Conservation (phyloP, 2,329 filamentous ascomycete species). For the Colletotrichum theobromicola region DNA sequence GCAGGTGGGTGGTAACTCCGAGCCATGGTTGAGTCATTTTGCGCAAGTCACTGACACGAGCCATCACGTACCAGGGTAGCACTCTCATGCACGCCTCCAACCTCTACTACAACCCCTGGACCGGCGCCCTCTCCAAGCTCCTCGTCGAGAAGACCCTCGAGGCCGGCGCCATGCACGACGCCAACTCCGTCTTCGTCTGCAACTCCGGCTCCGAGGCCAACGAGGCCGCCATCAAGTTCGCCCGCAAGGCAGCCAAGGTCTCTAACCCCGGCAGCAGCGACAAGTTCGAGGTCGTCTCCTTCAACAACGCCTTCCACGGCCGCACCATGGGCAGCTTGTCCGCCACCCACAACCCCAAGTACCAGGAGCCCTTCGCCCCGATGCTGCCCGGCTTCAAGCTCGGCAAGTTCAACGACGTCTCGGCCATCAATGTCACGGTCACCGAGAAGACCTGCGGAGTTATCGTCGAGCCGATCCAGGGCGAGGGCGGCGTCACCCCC, state of each 20-base stretch:
- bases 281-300: constrained; percentile 89
- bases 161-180: constrained; percentile 82
- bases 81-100: constrained; percentile 93
- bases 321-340: constrained; percentile 94
- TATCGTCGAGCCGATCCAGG: constrained; percentile 96
- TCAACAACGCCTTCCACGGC: constrained; percentile 92
- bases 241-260: constrained; percentile 85
- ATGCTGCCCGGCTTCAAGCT: constrained; percentile 95
- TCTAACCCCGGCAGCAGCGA: constrained; percentile 72
- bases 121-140: constrained; percentile 83
- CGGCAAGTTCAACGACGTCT: constrained; percentile 84
- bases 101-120: constrained; percentile 97
- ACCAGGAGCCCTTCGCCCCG: constrained; percentile 91
- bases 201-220: constrained; percentile 98
- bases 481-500: constrained; percentile 90
- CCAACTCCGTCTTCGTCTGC: constrained; percentile 84
- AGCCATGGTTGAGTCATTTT: constrained; percentile 1
- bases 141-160: constrained; percentile 82
- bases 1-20: constrained; percentile 59
- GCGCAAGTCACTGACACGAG: neutral
- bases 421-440: constrained; percentile 73
- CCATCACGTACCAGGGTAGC: constrained; percentile 54
- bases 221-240: constrained; percentile 97
- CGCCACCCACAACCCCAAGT: constrained; percentile 98
- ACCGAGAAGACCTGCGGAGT: constrained; percentile 90